phyloP scores from a whole-genome alignment of 139 green algal genomes.

The Zygnema cylindricum region DNA sequence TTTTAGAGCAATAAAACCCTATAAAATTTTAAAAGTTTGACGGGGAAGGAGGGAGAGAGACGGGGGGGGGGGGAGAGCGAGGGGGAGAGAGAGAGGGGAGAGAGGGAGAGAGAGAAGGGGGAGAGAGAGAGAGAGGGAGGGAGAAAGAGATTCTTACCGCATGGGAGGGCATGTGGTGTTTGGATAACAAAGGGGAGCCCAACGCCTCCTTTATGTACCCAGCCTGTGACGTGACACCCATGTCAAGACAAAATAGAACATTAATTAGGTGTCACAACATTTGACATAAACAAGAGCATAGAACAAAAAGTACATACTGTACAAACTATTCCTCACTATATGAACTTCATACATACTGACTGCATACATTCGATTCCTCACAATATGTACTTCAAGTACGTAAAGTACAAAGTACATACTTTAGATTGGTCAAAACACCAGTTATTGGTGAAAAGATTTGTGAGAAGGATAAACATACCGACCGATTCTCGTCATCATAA shows the following conservation, averaged over 20 bases:
- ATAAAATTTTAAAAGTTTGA: too few species aligned
- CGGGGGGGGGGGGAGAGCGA: too few species aligned
- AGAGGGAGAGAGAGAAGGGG: conserved; percentile 19
- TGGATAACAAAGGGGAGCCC: conserved; percentile 29
- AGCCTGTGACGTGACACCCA: conserved; percentile 10
- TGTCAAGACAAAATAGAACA: too few species aligned
- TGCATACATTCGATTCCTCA: too few species aligned
- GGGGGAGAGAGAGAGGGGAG: neutral
- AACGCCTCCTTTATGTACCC: conserved; percentile 45
- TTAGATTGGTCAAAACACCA: neutral
- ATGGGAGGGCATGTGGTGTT: neutral
- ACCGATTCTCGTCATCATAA: too few species aligned
- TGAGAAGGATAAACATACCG: neutral
- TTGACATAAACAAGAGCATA: too few species aligned
- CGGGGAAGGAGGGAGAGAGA: too few species aligned
- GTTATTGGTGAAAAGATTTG: neutral
- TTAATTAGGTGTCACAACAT: too few species aligned
- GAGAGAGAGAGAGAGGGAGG: conserved; percentile 24
- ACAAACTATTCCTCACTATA: too few species aligned
- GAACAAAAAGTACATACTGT: too few species aligned
- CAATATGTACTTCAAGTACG: neutral
- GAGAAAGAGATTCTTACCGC: conserved; percentile 17
- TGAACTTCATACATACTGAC: too few species aligned
- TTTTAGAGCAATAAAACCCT: too few species aligned
- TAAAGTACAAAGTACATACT: conserved; percentile 1